Evolutionary conservation across 768 basidiomycete species (phyloP), one percentile per base, ranked within the genome.

Genomic region (Rhodotorula kratochvilovae): DNA sequence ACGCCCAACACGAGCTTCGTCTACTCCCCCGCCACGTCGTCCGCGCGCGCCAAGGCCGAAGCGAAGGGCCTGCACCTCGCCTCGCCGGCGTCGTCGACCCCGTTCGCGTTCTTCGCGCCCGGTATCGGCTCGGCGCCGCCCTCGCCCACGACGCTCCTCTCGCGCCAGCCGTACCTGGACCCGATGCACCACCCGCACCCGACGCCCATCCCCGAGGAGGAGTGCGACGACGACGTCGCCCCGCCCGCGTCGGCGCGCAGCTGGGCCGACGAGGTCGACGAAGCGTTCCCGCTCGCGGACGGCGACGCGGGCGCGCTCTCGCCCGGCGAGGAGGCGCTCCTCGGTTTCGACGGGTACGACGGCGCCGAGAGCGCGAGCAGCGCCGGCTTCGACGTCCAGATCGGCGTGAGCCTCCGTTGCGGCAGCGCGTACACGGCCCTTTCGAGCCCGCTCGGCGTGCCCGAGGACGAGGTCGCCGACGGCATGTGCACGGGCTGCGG

Each of bases 401-500:
- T 53, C 16, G 51, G 2, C n/a, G 53, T 58, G 25, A 19, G 35
- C 23, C 54, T 36, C 10, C 54, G 54, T 16, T 33, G 31, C 33
- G 54, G 17, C 15, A 53, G 51, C 29, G 51, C 16, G 27, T 15
- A n/a, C n/a, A 53, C 51, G 51, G n/a, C n/a, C 15, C 27, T 13
- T 3, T 53, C 51, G 51, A 53, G 51, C 29, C 12, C n/a, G n/a
- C n/a, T 29, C 11, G 54, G 33, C 17, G 23, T 57, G 36, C 36
- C 56, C 12, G 57, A 39, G 36, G 36, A 58, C n/a, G 61, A 55
- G 25, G 15, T n/a, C 35, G 29, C 10, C 36, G 62, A 45, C 27
- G 59, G 56, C 1, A 68, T 50, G 7, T 70, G 72, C 68, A 43
- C 46, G 2, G 58, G 65, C 6, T 73, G 72, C 46, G 72, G 68